Base-by-base conservation (phyloP, 768 basidiomycete genomes). In the Phylloporus arenicola region DNA sequence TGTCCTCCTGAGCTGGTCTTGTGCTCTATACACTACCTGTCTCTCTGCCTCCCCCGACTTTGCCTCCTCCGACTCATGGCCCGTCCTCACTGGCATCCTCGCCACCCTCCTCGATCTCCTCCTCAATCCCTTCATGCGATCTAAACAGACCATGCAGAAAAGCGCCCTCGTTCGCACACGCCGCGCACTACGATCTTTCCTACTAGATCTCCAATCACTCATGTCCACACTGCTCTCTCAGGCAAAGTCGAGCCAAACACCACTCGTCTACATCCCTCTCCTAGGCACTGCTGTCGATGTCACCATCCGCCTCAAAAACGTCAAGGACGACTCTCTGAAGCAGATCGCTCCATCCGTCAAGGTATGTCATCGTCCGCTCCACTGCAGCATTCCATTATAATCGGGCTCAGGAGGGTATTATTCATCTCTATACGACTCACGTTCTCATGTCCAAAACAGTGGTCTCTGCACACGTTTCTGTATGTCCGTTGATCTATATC, bases 281-380 rank as follows among this genome's bases (percentile, higher is more conserved):
- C 64, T 93, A 4, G 82, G 90, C 2, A 76, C 83, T 8, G 75
- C 82, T 1, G 65, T 91, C 44, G 83, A 84, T 55, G 92, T 94
- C 13, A 70, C 80, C 7, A 70, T 86, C 22, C 80, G 83, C 17
- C 70, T 93, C 25, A 86, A 84, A 67, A 64, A 76, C 58, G 65
- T 75, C n/a, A 68, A 72, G 44, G 73, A 76, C 24, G 67, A 72
- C 19, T 69, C 70, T 20, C 62, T 69, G 43, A 76, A 61, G 39
- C 72, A 70, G 24, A 65, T 81, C 43, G 68, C 76, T 40, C 69
- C 67, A 45, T 73, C 75, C 19, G 58, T 73, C 51, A 82, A 81
- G 72, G 80, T 76, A 55, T 39, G 50, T 49, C 24, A 14, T 52
- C 31, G 29, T 25, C 30, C 34, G 2, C 34, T 30, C 8, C 4